Base-by-base conservation (phyloP, 73 alveolate genomes). In the Paramecium sonneborni region DNA sequence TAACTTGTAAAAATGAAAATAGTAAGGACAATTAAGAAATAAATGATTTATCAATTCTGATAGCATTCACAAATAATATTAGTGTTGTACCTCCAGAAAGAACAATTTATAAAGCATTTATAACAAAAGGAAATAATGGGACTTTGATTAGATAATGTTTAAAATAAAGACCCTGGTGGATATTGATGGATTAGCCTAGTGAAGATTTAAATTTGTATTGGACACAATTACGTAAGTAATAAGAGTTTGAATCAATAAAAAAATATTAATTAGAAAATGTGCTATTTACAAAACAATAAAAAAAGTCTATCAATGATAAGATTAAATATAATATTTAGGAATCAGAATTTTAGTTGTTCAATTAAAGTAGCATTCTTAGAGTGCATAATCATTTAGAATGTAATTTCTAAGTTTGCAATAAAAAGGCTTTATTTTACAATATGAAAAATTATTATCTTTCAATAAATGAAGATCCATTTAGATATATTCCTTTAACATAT, bases 371-470 rank as follows among this genome's bases (percentile, higher is more conserved):
- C 2, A 35, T 34, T 15, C 44, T 74, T 5, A 34, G 62, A 69
- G 76, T 92, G 12, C 96, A 94, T 46, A 94, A 93, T 68, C 97
- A 95, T 88, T 85, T 95, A 44, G 96, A 95, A 85, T 85, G 89
- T 85, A 96, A 96, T 46, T 87, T 68, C 86, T 94, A 95, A 79
- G 41, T 96, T 39, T 85, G 96, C 15, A 95, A 96, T 85, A 96
- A 96, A 68, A 96, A 96, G 57, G 97, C 97, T 6, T 86, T 96
- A 15, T 96, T 89, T 88, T 95, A 95, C 70, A 96, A 96, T 79
- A 95, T 96, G 98, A 96, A 95, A 87, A 58, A 57, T 34, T 96
- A 96, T 87, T 96, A 94, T 76, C 93, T 88, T 37, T 48, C 92
- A 14, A 74, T 92, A n/a, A 95, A 94, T 12, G 93, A 94, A 48